Evolutionary conservation across 2,329 filamentous ascomycete genomes (phyloP).

Genomic region (Parascedosporium putredinis): DNA sequence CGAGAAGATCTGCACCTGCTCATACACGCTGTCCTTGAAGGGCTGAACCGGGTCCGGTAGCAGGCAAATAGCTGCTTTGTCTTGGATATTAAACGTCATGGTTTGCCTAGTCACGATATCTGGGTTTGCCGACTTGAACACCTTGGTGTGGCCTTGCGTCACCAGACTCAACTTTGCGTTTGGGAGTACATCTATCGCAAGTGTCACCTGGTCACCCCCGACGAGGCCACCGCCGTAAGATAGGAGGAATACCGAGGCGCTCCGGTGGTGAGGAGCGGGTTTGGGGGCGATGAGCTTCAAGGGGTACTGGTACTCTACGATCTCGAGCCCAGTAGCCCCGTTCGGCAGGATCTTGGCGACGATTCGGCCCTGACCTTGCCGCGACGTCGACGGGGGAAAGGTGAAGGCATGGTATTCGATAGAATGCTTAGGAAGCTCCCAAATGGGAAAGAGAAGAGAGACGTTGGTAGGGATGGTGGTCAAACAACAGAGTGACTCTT

Average conservation of each 20-base stretch:
- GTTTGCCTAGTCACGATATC: constrained; percentile 48
- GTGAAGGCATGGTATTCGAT: constrained; percentile 42
- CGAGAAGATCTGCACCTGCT: constrained; percentile 72
- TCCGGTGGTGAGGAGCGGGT: constrained; percentile 51
- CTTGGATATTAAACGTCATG: constrained; percentile 38
- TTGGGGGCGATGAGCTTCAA: constrained; percentile 84
- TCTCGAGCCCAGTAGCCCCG: constrained; percentile 58
- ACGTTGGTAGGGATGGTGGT: too few species aligned
- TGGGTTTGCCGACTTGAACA: constrained; percentile 67
- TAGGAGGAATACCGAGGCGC: constrained; percentile 75
- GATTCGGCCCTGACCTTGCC: constrained; percentile 69
- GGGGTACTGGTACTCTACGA: constrained; percentile 82
- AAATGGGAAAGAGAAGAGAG: too few species aligned
- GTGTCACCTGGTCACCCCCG: constrained; percentile 70
- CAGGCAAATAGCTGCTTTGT: constrained; percentile 47
- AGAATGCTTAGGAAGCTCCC: too few species aligned
- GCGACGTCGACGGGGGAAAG: constrained; percentile 67
- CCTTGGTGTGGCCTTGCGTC: constrained; percentile 80
- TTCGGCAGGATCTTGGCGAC: constrained; percentile 63
- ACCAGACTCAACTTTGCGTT: constrained; percentile 57
- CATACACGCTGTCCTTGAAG: constrained; percentile 73
- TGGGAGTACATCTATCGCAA: constrained; percentile 55
- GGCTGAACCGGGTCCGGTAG: constrained; percentile 92
- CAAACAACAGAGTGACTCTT: too few species aligned
- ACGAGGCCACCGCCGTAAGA: constrained; percentile 93